phyloP scores from a whole-genome alignment of 2,329 filamentous ascomycete genomes.

The Hirsutella minnesotensis region DNA sequence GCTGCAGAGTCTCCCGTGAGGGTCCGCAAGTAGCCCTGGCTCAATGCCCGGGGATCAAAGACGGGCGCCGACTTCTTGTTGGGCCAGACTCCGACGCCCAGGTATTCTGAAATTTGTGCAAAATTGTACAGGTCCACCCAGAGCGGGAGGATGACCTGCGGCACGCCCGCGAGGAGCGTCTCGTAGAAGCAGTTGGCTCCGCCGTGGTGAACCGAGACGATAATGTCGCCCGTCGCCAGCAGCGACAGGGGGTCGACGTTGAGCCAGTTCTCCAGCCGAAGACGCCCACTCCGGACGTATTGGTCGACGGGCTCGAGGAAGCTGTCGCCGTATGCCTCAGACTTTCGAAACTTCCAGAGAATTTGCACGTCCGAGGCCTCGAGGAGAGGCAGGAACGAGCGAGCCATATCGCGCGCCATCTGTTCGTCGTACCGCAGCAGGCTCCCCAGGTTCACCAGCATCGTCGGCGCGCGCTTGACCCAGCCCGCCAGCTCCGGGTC shows the following conservation, averaged over 20 bases:
- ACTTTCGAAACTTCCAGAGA: conserved; percentile 19
- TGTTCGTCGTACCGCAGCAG: conserved; percentile 14
- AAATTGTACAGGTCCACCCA: conserved; percentile 36
- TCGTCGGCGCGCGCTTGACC: conserved; percentile 27
- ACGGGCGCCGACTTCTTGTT: conserved; percentile 21
- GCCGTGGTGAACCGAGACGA: conserved; percentile 25
- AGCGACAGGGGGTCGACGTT: conserved; percentile 19
- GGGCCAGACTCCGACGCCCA: conserved; percentile 29
- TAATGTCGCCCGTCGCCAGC: conserved; percentile 21
- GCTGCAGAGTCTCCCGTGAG: conserved; percentile 3
- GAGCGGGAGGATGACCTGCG: conserved; percentile 32
- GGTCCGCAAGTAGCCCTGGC: conserved; percentile 12
- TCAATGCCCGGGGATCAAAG: conserved; percentile 14
- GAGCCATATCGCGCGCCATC: conserved; percentile 14
- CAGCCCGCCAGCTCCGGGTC: conserved; percentile 30
- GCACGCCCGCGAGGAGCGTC: conserved; percentile 26
- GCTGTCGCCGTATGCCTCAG: conserved; percentile 6
- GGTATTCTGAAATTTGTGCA: conserved; percentile 27
- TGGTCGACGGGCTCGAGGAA: conserved; percentile 5
- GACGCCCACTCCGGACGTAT: conserved; percentile 10
- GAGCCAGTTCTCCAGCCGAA: conserved; percentile 17
- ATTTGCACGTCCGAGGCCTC: conserved; percentile 14
- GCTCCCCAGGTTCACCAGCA: conserved; percentile 37
- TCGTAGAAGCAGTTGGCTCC: conserved; percentile 31
- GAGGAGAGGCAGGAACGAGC: conserved; percentile 11